Percentiles rank a stretch among this genome's conserved stretches.
Evolutionary conservation across 2,329 filamentous ascomycete genomes (phyloP).

Genomic region (Arthrobotrys iridis): DNA sequence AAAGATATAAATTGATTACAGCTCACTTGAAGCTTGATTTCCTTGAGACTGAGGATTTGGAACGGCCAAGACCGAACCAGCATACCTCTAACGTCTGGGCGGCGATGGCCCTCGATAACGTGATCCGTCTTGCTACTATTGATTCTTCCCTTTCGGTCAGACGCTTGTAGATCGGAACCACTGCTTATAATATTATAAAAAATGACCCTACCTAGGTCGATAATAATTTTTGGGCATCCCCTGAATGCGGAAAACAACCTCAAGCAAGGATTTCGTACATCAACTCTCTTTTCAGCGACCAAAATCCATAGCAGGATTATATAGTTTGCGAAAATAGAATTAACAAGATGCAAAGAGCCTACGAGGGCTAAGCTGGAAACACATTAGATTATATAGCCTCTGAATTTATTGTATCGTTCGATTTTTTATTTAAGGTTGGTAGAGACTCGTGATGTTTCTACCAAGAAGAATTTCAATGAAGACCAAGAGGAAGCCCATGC

Average conservation of each 20-base stretch:
- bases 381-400: background rate
- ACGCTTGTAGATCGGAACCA: background rate
- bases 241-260: background rate
- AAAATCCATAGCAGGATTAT: background rate
- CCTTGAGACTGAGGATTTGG: background rate
- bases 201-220: background rate
- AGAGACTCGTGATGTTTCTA: conserved; percentile 7
- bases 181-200: conserved; percentile 3
- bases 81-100: background rate
- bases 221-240: background rate
- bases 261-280: background rate
- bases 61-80: background rate
- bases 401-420: background rate
- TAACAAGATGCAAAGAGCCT: background rate
- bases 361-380: background rate
- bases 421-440: background rate
- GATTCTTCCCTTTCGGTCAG: background rate
- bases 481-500: background rate
- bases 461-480: background rate
- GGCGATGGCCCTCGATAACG: background rate
- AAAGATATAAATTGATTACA: too few species aligned
- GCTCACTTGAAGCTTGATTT: too few species aligned
- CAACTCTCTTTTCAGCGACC: conserved; percentile 4
- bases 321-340: background rate
- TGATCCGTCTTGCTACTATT: background rate